Percentiles rank a stretch among this genome's conserved stretches.
phyloP scores from a whole-genome alignment of 1,284 basidiomycete genomes.

The Sporisorium sorghi region DNA sequence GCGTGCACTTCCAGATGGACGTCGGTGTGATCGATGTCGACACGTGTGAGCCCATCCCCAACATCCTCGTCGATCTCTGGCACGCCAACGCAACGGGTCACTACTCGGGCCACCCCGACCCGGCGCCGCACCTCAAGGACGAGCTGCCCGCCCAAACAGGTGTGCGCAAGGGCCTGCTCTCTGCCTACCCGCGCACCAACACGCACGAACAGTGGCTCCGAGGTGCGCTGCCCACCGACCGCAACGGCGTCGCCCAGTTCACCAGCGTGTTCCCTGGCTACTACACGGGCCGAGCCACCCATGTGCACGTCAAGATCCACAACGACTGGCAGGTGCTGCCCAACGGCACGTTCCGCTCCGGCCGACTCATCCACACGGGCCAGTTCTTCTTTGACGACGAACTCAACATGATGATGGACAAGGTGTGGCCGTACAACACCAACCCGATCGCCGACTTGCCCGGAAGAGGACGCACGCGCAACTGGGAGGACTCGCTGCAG shows the following conservation, averaged over 20 bases:
- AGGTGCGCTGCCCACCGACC: slow-evolving; percentile 78
- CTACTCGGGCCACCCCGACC: slow-evolving; percentile 72
- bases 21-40: slow-evolving; percentile 80
- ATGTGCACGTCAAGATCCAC: slow-evolving; percentile 70
- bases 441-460: slow-evolving; percentile 69
- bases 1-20: slow-evolving; percentile 74
- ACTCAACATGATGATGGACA: slow-evolving; percentile 72
- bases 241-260: slow-evolving; percentile 77
- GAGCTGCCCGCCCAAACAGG: slow-evolving; percentile 69
- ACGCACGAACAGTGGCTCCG: slow-evolving; percentile 74
- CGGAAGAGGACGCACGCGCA: slow-evolving; percentile 70
- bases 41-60: slow-evolving; percentile 77
- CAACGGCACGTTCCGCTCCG: slow-evolving; percentile 71
- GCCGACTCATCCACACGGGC: slow-evolving; percentile 73
- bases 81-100: slow-evolving; percentile 68
- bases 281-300: slow-evolving; percentile 72
- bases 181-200: slow-evolving; percentile 70
- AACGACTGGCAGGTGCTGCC: slow-evolving; percentile 69
- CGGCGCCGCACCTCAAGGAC: slow-evolving; percentile 67
- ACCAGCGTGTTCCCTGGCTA: slow-evolving; percentile 78
- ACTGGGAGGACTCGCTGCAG: slow-evolving; percentile 71
- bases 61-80: slow-evolving; percentile 81
- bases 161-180: slow-evolving; percentile 69
- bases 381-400: slow-evolving; percentile 78
- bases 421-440: slow-evolving; percentile 69